phyloP scores from a whole-genome alignment of 257 asterid genomes.

The Jacaranda copaia region DNA sequence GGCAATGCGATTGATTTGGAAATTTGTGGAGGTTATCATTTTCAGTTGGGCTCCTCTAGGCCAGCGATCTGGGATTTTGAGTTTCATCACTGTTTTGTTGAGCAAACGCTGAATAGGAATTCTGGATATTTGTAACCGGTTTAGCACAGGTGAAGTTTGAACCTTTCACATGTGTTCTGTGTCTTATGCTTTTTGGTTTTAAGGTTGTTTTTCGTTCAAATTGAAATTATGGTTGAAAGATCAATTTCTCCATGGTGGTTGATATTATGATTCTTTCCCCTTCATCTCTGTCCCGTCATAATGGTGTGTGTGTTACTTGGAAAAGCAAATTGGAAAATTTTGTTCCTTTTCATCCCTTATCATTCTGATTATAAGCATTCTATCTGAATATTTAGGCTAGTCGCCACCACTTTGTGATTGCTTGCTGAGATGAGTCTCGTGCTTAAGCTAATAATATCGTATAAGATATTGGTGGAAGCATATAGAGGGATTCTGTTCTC shows the following conservation, averaged over 20 bases:
- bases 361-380: background rate
- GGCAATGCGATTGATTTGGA: constrained; percentile 29
- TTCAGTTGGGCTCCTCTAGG: constrained; percentile 10
- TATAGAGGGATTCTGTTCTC: background rate
- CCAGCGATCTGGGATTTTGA: constrained; percentile 44
- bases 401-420: background rate
- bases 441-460: background rate
- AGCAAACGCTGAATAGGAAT: background rate
- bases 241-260: background rate
- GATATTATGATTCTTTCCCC: background rate
- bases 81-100: constrained; percentile 20
- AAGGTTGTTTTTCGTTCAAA: background rate
- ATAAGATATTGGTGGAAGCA: background rate
- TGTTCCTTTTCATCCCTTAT: background rate
- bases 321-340: background rate
- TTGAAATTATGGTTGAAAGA: background rate
- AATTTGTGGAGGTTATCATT: constrained; percentile 5
- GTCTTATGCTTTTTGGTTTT: background rate
- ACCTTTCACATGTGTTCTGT: background rate
- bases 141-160: constrained; percentile 44
- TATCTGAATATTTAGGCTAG: background rate
- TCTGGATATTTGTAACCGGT: constrained; percentile 13
- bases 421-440: background rate
- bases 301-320: background rate
- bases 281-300: background rate